A percentile compares a stretch with the other conserved stretches of the same genome.
phyloP scores from a whole-genome alignment of 495 filamentous ascomycete species.

The Podospora anserina region DNA sequence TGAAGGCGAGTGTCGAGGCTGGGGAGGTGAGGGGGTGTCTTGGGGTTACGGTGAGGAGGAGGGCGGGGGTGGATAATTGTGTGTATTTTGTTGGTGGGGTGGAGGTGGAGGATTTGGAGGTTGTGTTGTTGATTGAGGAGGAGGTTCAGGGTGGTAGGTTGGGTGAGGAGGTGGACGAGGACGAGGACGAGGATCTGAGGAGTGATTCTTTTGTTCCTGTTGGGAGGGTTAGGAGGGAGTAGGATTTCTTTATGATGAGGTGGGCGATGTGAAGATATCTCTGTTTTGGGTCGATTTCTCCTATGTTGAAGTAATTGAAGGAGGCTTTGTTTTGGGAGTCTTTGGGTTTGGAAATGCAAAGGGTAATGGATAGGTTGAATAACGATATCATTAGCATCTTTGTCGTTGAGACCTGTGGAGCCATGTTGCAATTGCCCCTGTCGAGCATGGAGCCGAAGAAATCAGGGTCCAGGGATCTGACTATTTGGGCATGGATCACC shows the following conservation, averaged over 20 bases:
- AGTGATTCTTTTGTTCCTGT: not conserved
- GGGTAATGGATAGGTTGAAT: too few relatives aligned
- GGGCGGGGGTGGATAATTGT: not conserved
- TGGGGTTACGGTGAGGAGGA: not conserved
- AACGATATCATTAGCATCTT: too few relatives aligned
- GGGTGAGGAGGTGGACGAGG: not conserved
- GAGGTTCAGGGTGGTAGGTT: not conserved
- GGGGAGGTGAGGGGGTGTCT: not conserved
- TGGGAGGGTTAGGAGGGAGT: not conserved
- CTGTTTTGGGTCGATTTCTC: not conserved
- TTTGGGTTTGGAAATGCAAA: too few relatives aligned
- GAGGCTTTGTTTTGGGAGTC: too few relatives aligned
- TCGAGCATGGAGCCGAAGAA: not conserved
- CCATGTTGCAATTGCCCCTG: not conserved
- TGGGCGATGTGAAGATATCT: not conserved
- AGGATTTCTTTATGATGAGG: not conserved
- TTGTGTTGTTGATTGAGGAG: not conserved
- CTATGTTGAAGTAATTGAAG: too few relatives aligned
- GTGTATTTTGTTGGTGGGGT: not conserved
- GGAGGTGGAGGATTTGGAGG: conserved; percentile 3
- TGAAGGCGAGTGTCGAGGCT: not conserved
- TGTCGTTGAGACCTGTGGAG: not conserved
- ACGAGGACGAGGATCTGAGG: not conserved
- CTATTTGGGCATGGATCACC: not conserved
- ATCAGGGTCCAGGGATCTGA: not conserved